Conservation (phyloP, 192 early-diverging fungal species). For the Podila epigama region DNA sequence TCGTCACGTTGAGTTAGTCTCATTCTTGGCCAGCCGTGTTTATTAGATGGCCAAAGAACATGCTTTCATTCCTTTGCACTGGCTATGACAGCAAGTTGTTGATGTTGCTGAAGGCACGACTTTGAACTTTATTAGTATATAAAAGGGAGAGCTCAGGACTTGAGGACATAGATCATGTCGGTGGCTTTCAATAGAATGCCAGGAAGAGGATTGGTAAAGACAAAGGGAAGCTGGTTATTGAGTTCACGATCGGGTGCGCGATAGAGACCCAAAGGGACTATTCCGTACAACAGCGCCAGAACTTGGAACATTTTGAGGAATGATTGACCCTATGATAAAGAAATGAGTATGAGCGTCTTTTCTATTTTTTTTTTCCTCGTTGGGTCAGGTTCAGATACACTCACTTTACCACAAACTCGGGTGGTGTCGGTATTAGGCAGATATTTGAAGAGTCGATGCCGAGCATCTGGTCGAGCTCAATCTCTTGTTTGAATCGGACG, state of each 20-base stretch:
- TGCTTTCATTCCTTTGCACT: no score
- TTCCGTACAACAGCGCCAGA: conserved; percentile 58
- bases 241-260: conserved; percentile 51
- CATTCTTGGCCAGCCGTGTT: no score
- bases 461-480: conserved; percentile 39
- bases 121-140: no score
- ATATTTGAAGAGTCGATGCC: conserved; percentile 43
- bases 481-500: conserved; percentile 50
- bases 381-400: no score
- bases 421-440: conserved; percentile 23
- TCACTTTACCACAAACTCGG: conserved; percentile 17
- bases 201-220: conserved; percentile 73
- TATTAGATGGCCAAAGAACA: no score
- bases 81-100: no score
- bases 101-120: no score
- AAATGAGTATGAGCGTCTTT: not conserved
- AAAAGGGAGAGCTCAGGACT: no score
- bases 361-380: no score
- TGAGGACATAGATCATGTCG: conserved; percentile 70
- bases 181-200: conserved; percentile 57
- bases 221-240: conserved; percentile 70
- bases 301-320: conserved; percentile 60
- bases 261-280: conserved; percentile 63
- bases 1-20: no score
- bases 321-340: conserved; percentile 38